Conservation (phyloP, 345 rosid genomes). For the Fremontodendron californicum region DNA sequence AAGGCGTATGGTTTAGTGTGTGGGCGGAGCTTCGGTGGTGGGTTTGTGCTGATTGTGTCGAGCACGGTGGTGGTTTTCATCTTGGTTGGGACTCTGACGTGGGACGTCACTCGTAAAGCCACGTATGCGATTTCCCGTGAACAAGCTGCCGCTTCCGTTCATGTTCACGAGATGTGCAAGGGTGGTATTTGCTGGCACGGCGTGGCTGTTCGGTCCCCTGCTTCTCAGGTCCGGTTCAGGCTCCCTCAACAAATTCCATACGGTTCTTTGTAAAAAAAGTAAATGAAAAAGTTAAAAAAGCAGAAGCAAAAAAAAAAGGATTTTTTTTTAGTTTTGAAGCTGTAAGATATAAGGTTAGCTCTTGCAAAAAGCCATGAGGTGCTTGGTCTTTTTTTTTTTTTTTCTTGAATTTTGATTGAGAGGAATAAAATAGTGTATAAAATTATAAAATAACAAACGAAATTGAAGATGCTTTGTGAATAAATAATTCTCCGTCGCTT, state of each 20-base stretch:
- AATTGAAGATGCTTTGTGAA: neutral
- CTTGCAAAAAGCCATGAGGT: neutral
- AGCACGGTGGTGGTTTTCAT: conserved; percentile 58
- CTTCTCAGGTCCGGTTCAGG: conserved; percentile 86
- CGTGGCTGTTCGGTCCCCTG: conserved; percentile 85
- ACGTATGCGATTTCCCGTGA: conserved; percentile 59
- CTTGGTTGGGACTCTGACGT: conserved; percentile 68
- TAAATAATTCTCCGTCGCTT: neutral
- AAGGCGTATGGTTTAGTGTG: conserved; percentile 54
- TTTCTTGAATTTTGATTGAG: neutral
- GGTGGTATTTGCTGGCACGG: conserved; percentile 99
- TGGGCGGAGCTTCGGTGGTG: conserved; percentile 66
- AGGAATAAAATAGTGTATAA: neutral
- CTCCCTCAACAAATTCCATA: conserved; percentile 60
- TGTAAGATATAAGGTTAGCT: neutral
- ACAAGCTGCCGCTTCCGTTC: conserved; percentile 25
- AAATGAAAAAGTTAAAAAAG: too few relatives aligned
- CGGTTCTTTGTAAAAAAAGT: conserved; percentile 11
- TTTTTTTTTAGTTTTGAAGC: neutral
- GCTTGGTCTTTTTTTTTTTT: neutral
- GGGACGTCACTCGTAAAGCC: conserved; percentile 88
- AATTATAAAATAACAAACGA: neutral
- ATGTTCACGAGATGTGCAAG: conserved; percentile 64
- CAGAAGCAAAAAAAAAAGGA: too few relatives aligned
- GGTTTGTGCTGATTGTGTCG: conserved; percentile 61